These are phyloP conservation scores for Xylaria multiplex DNA, from an alignment of 2,329 filamentous ascomycete species.

Conservation along the genomic window DNA sequence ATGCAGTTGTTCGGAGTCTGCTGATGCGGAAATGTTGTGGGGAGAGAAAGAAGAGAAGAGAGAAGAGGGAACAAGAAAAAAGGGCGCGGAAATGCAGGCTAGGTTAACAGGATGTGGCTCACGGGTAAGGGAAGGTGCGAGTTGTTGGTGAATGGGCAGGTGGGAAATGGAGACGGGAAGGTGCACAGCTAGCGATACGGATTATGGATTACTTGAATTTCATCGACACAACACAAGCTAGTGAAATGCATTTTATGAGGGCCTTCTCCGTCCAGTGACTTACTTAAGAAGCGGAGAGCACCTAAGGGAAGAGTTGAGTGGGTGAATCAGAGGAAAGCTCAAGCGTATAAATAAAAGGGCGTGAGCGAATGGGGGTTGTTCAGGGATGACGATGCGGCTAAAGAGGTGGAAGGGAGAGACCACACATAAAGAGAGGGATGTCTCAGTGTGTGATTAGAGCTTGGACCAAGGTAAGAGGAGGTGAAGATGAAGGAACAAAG, in stretches of 20 bases:
- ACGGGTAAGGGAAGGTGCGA: slow-evolving; percentile 19
- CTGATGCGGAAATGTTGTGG: slow-evolving; percentile 38
- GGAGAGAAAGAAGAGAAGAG: slow-evolving; percentile 32
- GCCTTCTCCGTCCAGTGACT: not conserved
- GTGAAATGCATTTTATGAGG: not conserved
- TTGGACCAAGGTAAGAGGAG: not conserved
- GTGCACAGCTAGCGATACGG: slow-evolving; percentile 2
- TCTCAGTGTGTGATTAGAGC: not conserved
- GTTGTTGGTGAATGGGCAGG: slow-evolving; percentile 4
- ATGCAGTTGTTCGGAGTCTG: slow-evolving; percentile 41
- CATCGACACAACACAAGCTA: not conserved
- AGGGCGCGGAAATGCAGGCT: slow-evolving; percentile 3
- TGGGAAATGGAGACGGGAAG: slow-evolving; percentile 19
- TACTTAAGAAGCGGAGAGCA: slow-evolving; percentile 4
- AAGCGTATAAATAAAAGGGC: not conserved
- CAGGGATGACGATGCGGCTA: not conserved
- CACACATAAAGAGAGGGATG: not conserved
- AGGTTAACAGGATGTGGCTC: not conserved
- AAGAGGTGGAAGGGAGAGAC: not conserved
- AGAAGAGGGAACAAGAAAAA: slow-evolving; percentile 21
- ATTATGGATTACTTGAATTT: not conserved
- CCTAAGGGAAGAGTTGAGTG: not conserved
- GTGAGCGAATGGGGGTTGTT: not conserved
- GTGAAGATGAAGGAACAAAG: slow-evolving; percentile 18
- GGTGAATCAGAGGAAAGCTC: not conserved